Evolutionary conservation across 345 rosid species (phyloP), one percentile per base, ranked within the genome.

Genomic region (Rhizophora mangle): DNA sequence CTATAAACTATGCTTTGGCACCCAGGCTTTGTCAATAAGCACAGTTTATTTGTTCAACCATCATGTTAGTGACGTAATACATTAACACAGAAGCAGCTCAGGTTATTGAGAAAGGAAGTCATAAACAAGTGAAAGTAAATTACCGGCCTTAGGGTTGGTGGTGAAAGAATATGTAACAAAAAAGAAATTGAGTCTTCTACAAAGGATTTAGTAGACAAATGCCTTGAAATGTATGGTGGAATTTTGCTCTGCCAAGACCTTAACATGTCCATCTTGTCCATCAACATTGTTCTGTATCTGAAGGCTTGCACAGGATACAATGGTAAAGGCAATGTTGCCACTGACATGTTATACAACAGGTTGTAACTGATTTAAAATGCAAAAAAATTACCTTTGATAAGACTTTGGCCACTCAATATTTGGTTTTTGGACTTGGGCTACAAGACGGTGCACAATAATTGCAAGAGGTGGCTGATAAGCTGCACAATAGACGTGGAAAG

Each of bases 361-460:
- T 62, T 18, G 20, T 68, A 49, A 8, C 36, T 56, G 27, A 77
- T 47, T 37, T n/a, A 10, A 27, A 65, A 68, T 73, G 67, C 64
- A 69, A 62, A 46, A 47, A 47, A 69, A 49, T 62, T 72, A 95
- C 99, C 97, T 88, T 59, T 87, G 87, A 76, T 82, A 81, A 46
- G 96, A 88, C 81, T 90, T 90, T 67, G 99, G 99, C 96, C 99
- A 95, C 78, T 92, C 91, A 65, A 95, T 85, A 63, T 78, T 83
- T 75, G 93, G 92, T 76, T 75, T 92, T 67, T 87, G 96, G 81
- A 88, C 85, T 81, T 92, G 96, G 67, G 96, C 86, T 31, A 95
- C 89, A 31, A 74, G 78, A 62, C 70, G 80, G 71, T 95, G 97
- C 63, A 95, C 71, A 43, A 75, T 69, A 71, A 92, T 78, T 52